Evolutionary conservation across 768 basidiomycete genomes (phyloP), one percentile per base, ranked within the genome.

Genomic region (Termitomyces sp.): DNA sequence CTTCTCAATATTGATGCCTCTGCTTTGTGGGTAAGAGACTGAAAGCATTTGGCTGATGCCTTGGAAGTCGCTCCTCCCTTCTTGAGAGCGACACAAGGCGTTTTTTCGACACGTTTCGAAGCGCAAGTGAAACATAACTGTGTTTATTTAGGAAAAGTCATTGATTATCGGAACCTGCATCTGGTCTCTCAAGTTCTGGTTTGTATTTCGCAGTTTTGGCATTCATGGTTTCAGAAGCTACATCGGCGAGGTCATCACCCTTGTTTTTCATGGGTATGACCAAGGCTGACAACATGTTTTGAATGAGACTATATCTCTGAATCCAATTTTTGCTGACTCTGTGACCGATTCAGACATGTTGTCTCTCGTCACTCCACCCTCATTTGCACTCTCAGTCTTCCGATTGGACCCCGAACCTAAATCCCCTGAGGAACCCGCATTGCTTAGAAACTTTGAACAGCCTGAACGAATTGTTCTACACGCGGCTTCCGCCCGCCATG

Each of bases 101-200:
- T 93, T 66, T 11, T 49, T 54, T 6, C 12, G 27, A 37, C 4
- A 11, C 27, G 16, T 16, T 54, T 31, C 11, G 2, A 20, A 60
- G 24, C 58, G 7, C 42, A 11, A 24, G 15, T 37, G 36, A 37
- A 37, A 5, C 15, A 0, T 16, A 13, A 37, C 37, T 39, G 37
- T 39, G 37, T 39, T 57, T 55, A 87, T n/a, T n/a, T n/a, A 1
- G 88, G 92, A 2, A 83, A 81, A 0, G 94, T 94, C 15, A 86
- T 92, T 60, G 95, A 98, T 66, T 93, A 90, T 66, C 82, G 90
- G 18, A 91, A 93, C 68, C 93, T 90, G 90, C 89, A 91, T 67
- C 74, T 92, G 24, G 37, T 89, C 92, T 22, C 77, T 95, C 62
- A 96, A 97, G 70, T 63, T 97, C 6, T 96, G 93, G 93, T 97